phyloP scores from a whole-genome alignment of 306 rosid genomes.

The Vachellia collinsii region DNA sequence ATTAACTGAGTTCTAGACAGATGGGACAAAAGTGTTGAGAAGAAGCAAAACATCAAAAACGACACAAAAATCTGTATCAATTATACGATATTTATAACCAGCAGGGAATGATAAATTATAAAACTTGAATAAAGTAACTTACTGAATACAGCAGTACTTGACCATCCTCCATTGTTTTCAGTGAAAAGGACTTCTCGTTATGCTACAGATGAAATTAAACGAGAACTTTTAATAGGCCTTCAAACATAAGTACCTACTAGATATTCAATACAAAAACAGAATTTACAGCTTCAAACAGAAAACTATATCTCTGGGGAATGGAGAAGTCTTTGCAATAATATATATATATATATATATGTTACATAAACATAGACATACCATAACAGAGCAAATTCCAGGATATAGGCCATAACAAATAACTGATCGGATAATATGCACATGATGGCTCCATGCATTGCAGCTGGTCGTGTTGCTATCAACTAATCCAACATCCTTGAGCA shows the following conservation, averaged over 20 bases:
- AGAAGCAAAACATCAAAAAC: slow-evolving; percentile 31
- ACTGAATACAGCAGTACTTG: slow-evolving; percentile 90
- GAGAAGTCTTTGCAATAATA: slow-evolving; percentile 19
- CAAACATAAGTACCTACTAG: slow-evolving; percentile 28
- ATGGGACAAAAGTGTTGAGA: slow-evolving; percentile 38
- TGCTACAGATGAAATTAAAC: slow-evolving; percentile 60
- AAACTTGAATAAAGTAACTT: slow-evolving; percentile 36
- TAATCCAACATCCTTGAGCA: slow-evolving; percentile 77
- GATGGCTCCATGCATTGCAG: slow-evolving; percentile 69
- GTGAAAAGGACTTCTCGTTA: slow-evolving; percentile 82
- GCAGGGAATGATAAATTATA: slow-evolving; percentile 21
- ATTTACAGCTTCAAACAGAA: slow-evolving; percentile 30
- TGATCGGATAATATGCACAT: slow-evolving; percentile 74
- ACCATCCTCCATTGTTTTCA: slow-evolving; percentile 99
- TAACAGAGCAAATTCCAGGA: slow-evolving; percentile 93
- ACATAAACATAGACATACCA: slow-evolving; percentile 53
- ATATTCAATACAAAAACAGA: slow-evolving; percentile 16
- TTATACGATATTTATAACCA: slow-evolving; percentile 24
- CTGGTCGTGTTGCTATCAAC: slow-evolving; percentile 63
- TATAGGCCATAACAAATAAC: slow-evolving; percentile 87
- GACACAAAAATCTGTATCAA: background rate
- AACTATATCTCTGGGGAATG: background rate
- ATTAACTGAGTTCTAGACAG: slow-evolving; percentile 85
- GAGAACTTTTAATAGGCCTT: slow-evolving; percentile 13
- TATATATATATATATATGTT: background rate